A percentile compares a stretch with the other conserved stretches of the same genome.
These are phyloP conservation scores for Didymosphaeria variabile DNA, from an alignment of 2,329 filamentous ascomycete genomes.

Conservation along the genomic window DNA sequence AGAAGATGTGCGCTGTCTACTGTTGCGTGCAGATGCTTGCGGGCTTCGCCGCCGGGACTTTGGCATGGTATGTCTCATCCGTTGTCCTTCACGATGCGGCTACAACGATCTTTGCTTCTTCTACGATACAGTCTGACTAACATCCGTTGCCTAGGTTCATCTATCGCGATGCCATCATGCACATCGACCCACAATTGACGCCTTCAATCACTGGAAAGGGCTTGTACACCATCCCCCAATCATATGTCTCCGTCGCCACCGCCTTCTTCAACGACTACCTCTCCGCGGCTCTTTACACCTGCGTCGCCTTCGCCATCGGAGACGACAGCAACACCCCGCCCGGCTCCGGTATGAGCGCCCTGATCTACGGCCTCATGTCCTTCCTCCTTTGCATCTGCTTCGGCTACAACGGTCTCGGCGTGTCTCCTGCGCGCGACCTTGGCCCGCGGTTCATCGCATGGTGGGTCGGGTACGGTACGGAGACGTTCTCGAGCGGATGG, in stretches of 20 bases:
- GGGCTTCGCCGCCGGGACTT: slow-evolving; percentile 57
- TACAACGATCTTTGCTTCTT: no score
- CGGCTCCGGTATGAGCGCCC: slow-evolving; percentile 61
- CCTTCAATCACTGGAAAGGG: slow-evolving; percentile 55
- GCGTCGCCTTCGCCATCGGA: slow-evolving; percentile 73
- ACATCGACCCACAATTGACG: slow-evolving; percentile 60
- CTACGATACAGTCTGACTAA: slow-evolving; percentile 14
- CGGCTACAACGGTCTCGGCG: slow-evolving; percentile 54
- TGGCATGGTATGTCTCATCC: slow-evolving; percentile 50
- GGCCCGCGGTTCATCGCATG: slow-evolving; percentile 74
- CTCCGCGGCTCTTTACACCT: slow-evolving; percentile 72
- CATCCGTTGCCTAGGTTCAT: slow-evolving; percentile 2
- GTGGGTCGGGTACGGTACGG: slow-evolving; percentile 71
- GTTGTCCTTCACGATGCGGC: no score
- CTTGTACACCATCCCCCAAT: slow-evolving; percentile 74
- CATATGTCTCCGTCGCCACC: slow-evolving; percentile 69
- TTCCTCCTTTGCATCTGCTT: slow-evolving; percentile 37
- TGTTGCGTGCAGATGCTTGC: slow-evolving; percentile 62
- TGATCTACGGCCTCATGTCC: slow-evolving; percentile 37
- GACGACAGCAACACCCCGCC: slow-evolving; percentile 57
- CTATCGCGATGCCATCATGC: slow-evolving; percentile 65
- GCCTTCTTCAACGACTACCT: slow-evolving; percentile 78
- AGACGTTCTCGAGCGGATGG: slow-evolving; percentile 45
- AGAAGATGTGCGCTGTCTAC: slow-evolving; percentile 61
- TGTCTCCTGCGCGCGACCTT: slow-evolving; percentile 76